phyloP scores from a whole-genome alignment of 352 stramenopile genomes.

The Globisporangium iwayamae region DNA sequence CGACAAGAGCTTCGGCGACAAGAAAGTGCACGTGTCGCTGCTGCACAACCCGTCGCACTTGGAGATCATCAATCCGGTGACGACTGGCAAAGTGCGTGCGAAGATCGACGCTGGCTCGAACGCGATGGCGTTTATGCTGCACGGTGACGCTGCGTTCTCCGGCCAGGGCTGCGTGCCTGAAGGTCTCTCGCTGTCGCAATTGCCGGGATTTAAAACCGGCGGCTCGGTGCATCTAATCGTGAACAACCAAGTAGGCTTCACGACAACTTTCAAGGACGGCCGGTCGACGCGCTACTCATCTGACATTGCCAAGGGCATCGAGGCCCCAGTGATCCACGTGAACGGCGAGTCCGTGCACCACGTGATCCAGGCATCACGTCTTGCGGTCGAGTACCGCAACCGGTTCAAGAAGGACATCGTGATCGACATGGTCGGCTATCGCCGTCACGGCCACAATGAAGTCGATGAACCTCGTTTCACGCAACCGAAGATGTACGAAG shows the following conservation, averaged over 20 bases:
- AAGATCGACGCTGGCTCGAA: constrained; percentile 66
- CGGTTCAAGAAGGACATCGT: constrained; percentile 85
- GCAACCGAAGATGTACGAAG: constrained; percentile 85
- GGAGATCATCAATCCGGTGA: constrained; percentile 87
- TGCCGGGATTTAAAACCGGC: constrained; percentile 72
- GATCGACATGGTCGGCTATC: constrained; percentile 82
- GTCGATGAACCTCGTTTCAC: constrained; percentile 88
- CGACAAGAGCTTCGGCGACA: constrained; percentile 59
- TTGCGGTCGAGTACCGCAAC: constrained; percentile 82
- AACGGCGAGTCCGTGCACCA: constrained; percentile 80
- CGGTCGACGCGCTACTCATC: constrained; percentile 83
- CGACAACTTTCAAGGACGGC: constrained; percentile 75
- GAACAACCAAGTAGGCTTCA: constrained; percentile 91
- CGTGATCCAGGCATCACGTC: constrained; percentile 69
- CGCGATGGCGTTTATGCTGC: constrained; percentile 81
- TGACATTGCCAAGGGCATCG: constrained; percentile 81
- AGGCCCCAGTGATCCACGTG: constrained; percentile 83
- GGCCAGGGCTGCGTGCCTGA: constrained; percentile 84
- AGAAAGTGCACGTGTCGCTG: constrained; percentile 73
- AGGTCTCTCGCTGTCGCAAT: constrained; percentile 63
- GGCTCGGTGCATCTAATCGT: constrained; percentile 86
- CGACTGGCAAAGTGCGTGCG: constrained; percentile 77
- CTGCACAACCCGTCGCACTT: constrained; percentile 86
- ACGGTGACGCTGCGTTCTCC: constrained; percentile 85
- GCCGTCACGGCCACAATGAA: constrained; percentile 89